Percentiles rank a stretch among this genome's conserved stretches.
Evolutionary conservation across 192 early-diverging fungal species (phyloP).

Genomic region (Dispira simplex): DNA sequence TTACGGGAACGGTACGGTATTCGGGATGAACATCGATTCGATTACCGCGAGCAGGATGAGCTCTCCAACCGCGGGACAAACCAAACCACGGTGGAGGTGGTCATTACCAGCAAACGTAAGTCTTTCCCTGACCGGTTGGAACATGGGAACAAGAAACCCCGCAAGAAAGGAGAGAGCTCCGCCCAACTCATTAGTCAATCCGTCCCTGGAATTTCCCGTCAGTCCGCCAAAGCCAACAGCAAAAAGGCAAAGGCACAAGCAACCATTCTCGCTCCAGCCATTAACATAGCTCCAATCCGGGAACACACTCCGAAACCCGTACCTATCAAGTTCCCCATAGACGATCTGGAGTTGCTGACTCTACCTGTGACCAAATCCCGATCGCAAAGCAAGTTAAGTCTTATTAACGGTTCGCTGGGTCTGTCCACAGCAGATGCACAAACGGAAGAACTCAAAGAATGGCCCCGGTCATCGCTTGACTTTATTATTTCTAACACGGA

Average conservation of each 20-base stretch:
- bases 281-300: background rate
- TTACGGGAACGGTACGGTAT: slow-evolving; percentile 2
- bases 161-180: too few relatives aligned
- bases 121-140: too few relatives aligned
- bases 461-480: slow-evolving; percentile 5
- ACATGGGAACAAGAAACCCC: too few relatives aligned
- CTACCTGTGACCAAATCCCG: slow-evolving; percentile 12
- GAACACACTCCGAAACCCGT: slow-evolving; percentile 9
- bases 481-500: background rate
- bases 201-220: too few relatives aligned
- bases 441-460: background rate
- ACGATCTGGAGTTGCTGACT: slow-evolving; percentile 46
- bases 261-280: too few relatives aligned
- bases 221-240: too few relatives aligned
- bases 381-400: slow-evolving; percentile 4
- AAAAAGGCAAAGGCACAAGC: too few relatives aligned
- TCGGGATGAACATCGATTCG: background rate
- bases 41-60: background rate
- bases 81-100: too few relatives aligned
- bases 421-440: background rate
- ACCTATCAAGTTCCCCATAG: slow-evolving; percentile 49
- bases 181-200: too few relatives aligned
- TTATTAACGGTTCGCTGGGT: background rate
- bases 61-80: too few relatives aligned
- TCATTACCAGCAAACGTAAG: too few relatives aligned